Base-by-base conservation (phyloP, 768 basidiomycete genomes). In the Calocybe cyanea region DNA sequence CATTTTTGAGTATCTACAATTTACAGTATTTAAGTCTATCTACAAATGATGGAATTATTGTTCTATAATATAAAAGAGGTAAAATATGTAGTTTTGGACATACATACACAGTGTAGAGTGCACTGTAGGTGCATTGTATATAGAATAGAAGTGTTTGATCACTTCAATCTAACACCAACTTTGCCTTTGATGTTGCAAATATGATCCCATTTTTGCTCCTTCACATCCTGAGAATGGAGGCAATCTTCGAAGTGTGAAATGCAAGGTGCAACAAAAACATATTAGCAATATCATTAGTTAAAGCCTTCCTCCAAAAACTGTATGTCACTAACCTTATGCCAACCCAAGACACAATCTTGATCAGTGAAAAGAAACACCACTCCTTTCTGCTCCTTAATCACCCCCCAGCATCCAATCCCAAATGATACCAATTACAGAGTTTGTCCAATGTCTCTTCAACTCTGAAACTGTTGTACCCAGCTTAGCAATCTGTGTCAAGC, bases 201-300 rank as follows among this genome's bases (percentile, higher is more conserved):
- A 19, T 84, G 77, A 55, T 86, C 87, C 30, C 88, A 76, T 63
- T 88, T 88, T 61, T 83, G 82, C 59, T 96, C 93, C 46, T 96
- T 91, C 3, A 80, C 81, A 42, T 97, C 95, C 13, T 76, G 75
- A 0, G 85, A 74, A 6, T 94, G 84, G 10, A 98, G 71, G 2
- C 81, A 79, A 57, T 99, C 91, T 60, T 98, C 95, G 14, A 98
- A 78, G 75, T 69, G 51, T 92, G 90, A 77, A 98, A 97, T 0
- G 89, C 87, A 0, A 58, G 51, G 56, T 94, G 92, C 0, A 85
- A 87, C 2, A 99, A 66, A 76, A 91, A 98, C 36, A 94, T 85
- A 94, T 96, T n/a, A n/a, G n/a, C n/a, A n/a, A n/a, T n/a, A n/a
- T n/a, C n/a, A n/a, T 53, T 0, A 39, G 37, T 42, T 46, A 31